A percentile compares a stretch with the other conserved stretches of the same genome.
phyloP scores from a whole-genome alignment of 164 flowering plant species.

The Annona squamosa region DNA sequence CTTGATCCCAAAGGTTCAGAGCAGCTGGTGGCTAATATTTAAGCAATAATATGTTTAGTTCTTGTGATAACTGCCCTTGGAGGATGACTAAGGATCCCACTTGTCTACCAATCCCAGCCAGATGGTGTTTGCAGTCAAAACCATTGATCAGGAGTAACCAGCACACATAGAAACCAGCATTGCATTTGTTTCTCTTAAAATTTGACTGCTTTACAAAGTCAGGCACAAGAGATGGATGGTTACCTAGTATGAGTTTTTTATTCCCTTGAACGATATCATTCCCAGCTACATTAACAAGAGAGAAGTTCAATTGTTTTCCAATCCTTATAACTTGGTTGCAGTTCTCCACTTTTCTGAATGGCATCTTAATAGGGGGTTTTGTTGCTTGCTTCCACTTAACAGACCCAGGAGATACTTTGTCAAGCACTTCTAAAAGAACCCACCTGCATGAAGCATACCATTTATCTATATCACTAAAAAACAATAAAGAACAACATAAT shows the following conservation, averaged over 20 bases:
- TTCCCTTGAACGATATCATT: conserved; percentile 91
- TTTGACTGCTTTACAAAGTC: neutral
- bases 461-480: neutral
- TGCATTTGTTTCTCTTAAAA: neutral
- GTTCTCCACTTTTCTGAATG: conserved; percentile 91
- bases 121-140: neutral
- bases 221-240: conserved; percentile 6
- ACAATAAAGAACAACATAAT: neutral
- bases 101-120: neutral
- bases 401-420: conserved; percentile 76
- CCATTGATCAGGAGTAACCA: neutral
- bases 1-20: neutral
- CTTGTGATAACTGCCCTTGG: neutral
- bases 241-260: conserved; percentile 90
- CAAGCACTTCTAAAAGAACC: conserved; percentile 83
- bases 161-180: neutral
- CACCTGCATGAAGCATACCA: conserved; percentile 46
- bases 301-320: conserved; percentile 71
- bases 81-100: neutral
- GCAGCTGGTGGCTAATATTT: neutral
- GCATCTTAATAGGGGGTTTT: conserved; percentile 95
- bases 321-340: conserved; percentile 83
- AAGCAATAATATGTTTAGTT: neutral
- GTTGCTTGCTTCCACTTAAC: conserved; percentile 92
- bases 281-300: conserved; percentile 83